These are phyloP conservation scores for Ophiostoma australiae DNA, from an alignment of 2,329 filamentous ascomycete species.

Conservation along the genomic window DNA sequence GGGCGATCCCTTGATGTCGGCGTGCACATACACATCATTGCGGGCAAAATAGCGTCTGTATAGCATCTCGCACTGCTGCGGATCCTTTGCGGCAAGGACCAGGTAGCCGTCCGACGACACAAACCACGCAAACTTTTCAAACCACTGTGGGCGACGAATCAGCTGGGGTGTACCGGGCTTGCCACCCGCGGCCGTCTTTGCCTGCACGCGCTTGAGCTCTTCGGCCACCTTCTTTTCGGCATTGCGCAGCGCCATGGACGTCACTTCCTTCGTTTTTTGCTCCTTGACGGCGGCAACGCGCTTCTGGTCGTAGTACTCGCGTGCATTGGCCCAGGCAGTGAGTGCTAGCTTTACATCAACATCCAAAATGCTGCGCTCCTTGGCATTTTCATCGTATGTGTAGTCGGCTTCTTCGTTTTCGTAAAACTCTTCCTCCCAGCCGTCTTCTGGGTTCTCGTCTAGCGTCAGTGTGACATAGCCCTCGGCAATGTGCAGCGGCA, in stretches of 20 bases:
- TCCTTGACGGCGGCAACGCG: slow-evolving; percentile 79
- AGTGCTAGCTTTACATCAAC: slow-evolving; percentile 82
- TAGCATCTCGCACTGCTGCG: slow-evolving; percentile 85
- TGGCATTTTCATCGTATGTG: slow-evolving; percentile 38
- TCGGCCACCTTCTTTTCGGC: slow-evolving; percentile 83
- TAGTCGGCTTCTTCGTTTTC: slow-evolving; percentile 50
- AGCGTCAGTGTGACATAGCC: slow-evolving; percentile 79
- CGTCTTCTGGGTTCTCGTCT: slow-evolving; percentile 60
- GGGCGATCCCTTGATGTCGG: slow-evolving; percentile 77
- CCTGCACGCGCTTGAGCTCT: slow-evolving; percentile 80
- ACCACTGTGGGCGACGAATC: slow-evolving; percentile 83
- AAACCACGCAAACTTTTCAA: slow-evolving; percentile 96
- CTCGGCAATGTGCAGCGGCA: slow-evolving; percentile 85
- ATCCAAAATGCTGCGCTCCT: slow-evolving; percentile 45
- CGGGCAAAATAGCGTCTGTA: slow-evolving; percentile 81
- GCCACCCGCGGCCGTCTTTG: slow-evolving; percentile 68
- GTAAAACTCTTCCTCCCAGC: slow-evolving; percentile 41
- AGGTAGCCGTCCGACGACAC: slow-evolving; percentile 93
- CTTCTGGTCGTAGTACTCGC: slow-evolving; percentile 87
- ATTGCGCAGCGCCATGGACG: slow-evolving; percentile 76
- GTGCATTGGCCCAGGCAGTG: slow-evolving; percentile 82
- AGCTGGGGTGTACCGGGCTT: slow-evolving; percentile 73
- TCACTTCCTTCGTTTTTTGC: slow-evolving; percentile 77
- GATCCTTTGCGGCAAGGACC: slow-evolving; percentile 82
- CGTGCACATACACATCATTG: slow-evolving; percentile 88